phyloP scores from a whole-genome alignment of 805 yeast genomes.

The Yarrowia yakushimensis region DNA sequence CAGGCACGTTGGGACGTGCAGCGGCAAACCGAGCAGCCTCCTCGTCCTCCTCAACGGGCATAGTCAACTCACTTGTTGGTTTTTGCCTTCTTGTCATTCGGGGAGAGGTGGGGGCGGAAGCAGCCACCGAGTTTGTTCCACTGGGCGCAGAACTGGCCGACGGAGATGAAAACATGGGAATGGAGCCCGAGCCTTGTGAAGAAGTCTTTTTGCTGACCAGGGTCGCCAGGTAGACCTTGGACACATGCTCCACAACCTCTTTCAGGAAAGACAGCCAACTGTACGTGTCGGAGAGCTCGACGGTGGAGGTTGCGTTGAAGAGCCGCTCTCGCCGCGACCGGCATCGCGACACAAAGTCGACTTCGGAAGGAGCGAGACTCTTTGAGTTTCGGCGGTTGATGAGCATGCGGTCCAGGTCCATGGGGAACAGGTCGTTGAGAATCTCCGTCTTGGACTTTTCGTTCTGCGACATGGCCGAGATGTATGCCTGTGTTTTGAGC shows the following conservation, averaged over 20 bases:
- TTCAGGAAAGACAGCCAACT: conserved; percentile 83
- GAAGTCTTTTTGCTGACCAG: not conserved
- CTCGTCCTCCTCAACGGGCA: conserved; percentile 13
- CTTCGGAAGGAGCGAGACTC: conserved; percentile 66
- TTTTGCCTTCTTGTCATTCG: not conserved
- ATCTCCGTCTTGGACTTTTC: conserved; percentile 62
- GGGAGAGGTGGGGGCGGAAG: not conserved
- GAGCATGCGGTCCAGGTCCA: conserved; percentile 49
- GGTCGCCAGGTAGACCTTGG: conserved; percentile 37
- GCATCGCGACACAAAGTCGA: conserved; percentile 74
- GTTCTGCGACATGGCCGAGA: conserved; percentile 69
- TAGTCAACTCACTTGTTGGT: not conserved
- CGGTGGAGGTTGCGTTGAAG: conserved; percentile 44
- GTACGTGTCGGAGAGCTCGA: conserved; percentile 62
- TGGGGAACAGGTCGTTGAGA: conserved; percentile 72
- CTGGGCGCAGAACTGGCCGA: not conserved
- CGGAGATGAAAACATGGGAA: not conserved
- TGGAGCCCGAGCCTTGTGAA: not conserved
- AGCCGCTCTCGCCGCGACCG: conserved; percentile 64
- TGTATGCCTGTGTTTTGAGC: conserved; percentile 91
- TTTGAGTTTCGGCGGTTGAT: conserved; percentile 34
- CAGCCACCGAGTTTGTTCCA: not conserved
- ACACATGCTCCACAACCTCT: conserved; percentile 72
- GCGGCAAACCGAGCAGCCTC: conserved; percentile 29
- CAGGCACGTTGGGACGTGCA: conserved; percentile 25